These are phyloP conservation scores for Hypoxylon sp. DNA, from an alignment of 2,329 filamentous ascomycete species.

Conservation along the genomic window DNA sequence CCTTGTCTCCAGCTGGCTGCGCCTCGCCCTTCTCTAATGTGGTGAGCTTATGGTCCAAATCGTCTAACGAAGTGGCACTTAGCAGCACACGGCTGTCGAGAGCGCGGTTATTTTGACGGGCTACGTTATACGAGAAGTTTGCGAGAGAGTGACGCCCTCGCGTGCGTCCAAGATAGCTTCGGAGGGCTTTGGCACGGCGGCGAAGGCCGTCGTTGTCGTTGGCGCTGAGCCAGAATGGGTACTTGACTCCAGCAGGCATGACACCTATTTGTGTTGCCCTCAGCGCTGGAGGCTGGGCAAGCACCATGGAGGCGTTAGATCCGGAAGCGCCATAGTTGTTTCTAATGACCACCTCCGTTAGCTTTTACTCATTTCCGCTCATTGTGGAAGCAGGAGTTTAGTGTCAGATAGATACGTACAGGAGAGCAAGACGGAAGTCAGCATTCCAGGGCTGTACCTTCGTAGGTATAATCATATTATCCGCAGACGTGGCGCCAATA, in stretches of 20 bases:
- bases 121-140: neutral
- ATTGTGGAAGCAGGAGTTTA: no score
- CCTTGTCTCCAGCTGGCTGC: constrained; percentile 32
- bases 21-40: neutral
- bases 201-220: constrained; percentile 38
- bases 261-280: neutral
- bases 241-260: constrained; percentile 1
- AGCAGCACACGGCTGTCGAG: neutral
- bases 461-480: constrained; percentile 1
- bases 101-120: neutral
- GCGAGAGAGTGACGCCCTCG: no score
- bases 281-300: constrained; percentile 33
- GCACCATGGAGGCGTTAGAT: constrained; percentile 42
- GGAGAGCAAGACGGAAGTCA: constrained; percentile 39
- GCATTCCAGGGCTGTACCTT: constrained; percentile 34
- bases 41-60: constrained; percentile 39
- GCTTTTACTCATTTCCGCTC: no score
- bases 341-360: no score
- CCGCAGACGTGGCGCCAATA: neutral
- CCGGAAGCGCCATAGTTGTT: constrained; percentile 52
- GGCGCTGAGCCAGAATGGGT: constrained; percentile 31
- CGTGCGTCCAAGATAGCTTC: neutral
- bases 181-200: constrained; percentile 19
- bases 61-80: constrained; percentile 35
- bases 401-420: no score